A percentile compares a stretch with the other conserved stretches of the same genome.
These are phyloP conservation scores for Aspergillus biplanus DNA, from an alignment of 495 filamentous ascomycete genomes.

Conservation along the genomic window DNA sequence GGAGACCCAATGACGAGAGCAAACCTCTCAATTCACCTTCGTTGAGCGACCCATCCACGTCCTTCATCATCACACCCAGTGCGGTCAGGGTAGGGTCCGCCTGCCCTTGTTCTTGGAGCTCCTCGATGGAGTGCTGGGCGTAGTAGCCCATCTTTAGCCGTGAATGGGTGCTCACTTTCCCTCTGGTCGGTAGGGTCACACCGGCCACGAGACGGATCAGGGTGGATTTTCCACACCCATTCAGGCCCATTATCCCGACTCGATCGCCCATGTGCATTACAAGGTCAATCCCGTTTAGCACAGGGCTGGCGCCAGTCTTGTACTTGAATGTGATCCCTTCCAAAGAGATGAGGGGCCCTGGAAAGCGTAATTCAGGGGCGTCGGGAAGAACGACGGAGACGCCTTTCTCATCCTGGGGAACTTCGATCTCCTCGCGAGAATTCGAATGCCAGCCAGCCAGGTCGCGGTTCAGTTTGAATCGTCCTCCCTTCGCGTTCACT, in stretches of 20 bases:
- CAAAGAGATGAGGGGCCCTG: slow-evolving; percentile 68
- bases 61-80: slow-evolving; percentile 57
- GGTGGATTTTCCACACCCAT: slow-evolving; percentile 76
- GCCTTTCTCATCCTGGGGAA: slow-evolving; percentile 65
- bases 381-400: slow-evolving; percentile 60
- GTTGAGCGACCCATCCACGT: slow-evolving; percentile 49
- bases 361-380: slow-evolving; percentile 71
- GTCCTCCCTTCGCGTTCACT: slow-evolving; percentile 66
- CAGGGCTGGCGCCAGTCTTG: slow-evolving; percentile 33
- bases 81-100: slow-evolving; percentile 59
- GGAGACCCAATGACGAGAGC: slow-evolving; percentile 66
- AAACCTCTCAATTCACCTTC: slow-evolving; percentile 67
- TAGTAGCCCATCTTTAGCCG: slow-evolving; percentile 71
- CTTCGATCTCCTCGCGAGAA: slow-evolving; percentile 66
- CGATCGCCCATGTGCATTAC: slow-evolving; percentile 70
- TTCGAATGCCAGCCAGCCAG: slow-evolving; percentile 60
- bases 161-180: slow-evolving; percentile 64
- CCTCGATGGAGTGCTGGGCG: slow-evolving; percentile 75
- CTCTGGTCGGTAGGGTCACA: slow-evolving; percentile 44
- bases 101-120: slow-evolving; percentile 55
- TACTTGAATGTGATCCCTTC: slow-evolving; percentile 69
- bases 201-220: slow-evolving; percentile 61
- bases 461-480: slow-evolving; percentile 82
- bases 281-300: slow-evolving; percentile 63
- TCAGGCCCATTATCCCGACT: slow-evolving; percentile 72